These are phyloP conservation scores for Mortierella sp. DNA, from an alignment of 371 early-diverging fungal species.

Conservation along the genomic window DNA sequence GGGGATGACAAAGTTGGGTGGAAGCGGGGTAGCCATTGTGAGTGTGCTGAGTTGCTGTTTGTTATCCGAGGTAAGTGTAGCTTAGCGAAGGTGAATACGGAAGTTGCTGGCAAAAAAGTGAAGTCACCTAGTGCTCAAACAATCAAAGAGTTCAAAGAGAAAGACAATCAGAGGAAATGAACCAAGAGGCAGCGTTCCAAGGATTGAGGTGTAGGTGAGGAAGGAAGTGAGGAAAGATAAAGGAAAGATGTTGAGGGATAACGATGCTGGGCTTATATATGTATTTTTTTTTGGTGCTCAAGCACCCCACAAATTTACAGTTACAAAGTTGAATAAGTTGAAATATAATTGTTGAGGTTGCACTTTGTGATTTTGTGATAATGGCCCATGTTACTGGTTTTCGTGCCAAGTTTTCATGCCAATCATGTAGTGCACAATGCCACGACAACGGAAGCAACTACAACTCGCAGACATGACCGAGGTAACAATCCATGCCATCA, in stretches of 20 bases:
- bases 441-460: too few species aligned
- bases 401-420: neutral
- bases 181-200: neutral
- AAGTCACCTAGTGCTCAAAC: neutral
- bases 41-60: neutral
- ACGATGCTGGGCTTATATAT: conserved; percentile 4
- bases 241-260: neutral
- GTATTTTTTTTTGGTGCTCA: neutral
- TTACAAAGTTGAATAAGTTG: too few species aligned
- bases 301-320: neutral
- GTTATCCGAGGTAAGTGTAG: neutral
- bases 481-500: too few species aligned
- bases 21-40: conserved; percentile 53
- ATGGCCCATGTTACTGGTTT: neutral
- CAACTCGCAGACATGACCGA: too few species aligned
- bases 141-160: neutral
- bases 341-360: neutral
- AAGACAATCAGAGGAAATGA: neutral
- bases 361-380: neutral
- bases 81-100: neutral
- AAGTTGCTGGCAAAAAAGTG: too few species aligned
- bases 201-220: neutral
- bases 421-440: neutral
- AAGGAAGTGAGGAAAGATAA: neutral
- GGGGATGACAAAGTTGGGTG: conserved; percentile 49